Evolutionary conservation across 305 asterid genomes (phyloP).

Genomic region (Fraxinus sp.): DNA sequence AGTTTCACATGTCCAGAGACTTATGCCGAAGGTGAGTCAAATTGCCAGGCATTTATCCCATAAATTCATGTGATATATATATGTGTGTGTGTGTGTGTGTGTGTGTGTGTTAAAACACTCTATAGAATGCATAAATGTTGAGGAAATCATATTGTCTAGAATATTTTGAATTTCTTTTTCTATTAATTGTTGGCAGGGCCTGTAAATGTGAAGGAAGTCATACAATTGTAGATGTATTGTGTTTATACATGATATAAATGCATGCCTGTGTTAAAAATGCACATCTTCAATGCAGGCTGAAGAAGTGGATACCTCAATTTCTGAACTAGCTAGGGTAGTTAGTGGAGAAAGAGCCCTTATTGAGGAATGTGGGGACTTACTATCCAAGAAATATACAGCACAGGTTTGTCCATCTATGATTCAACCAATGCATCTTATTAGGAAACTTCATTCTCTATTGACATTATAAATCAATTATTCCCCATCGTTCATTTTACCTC

Average conservation of each 20-base stretch:
- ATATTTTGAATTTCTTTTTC: not conserved
- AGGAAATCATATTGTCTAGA: not conserved
- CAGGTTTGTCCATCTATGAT: constrained; percentile 42
- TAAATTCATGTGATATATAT: not conserved
- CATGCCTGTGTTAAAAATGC: not conserved
- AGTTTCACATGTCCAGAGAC: constrained; percentile 41
- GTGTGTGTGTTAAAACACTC: not conserved
- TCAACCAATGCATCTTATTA: not conserved
- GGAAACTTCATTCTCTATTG: not conserved
- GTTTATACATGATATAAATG: not conserved
- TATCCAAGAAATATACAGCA: constrained; percentile 39
- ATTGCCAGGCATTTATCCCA: not conserved
- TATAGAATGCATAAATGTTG: not conserved
- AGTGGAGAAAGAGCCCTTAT: constrained; percentile 60
- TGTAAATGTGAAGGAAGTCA: not conserved
- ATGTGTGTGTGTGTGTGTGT: too few species aligned
- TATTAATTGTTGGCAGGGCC: not conserved
- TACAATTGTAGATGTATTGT: not conserved
- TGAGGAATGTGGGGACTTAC: constrained; percentile 70
- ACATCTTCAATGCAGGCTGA: constrained; percentile 52
- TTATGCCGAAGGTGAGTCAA: constrained; percentile 49
- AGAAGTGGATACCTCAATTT: constrained; percentile 54
- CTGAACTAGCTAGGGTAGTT: constrained; percentile 60
- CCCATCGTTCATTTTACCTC: not conserved
- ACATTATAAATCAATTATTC: not conserved